Base-by-base conservation (phyloP, 2,329 filamentous ascomycete genomes). In the Colletotrichum chrysophilum region DNA sequence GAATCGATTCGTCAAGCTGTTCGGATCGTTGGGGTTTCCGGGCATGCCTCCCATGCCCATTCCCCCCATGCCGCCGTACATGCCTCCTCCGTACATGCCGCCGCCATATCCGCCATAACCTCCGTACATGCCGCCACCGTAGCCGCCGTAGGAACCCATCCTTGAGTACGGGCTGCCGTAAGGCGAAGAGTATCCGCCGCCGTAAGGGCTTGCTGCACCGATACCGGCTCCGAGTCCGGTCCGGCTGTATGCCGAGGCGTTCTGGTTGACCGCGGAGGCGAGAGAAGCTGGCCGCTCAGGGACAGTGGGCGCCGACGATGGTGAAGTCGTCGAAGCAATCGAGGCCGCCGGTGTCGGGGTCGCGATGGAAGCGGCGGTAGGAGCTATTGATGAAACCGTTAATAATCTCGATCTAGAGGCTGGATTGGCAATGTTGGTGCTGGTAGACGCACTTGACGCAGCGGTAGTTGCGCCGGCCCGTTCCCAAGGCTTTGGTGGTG, bases 401-500 rank as follows among this genome's bases (percentile, higher is more conserved):
- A 75, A 55, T 48, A 56, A 68, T 65, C 60, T 77, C 36, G 74
- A 73, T 65, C 71, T 62, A 38, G n/a, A 18, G 48, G 74, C 58
- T 30, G 56, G 21, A 5, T 52, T 26, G 36, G 56, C n/a, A 13
- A 38, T 21, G 65, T 66, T 66, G 69, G 62, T 72, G 66, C 74
- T 62, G 75, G 76, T 66, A 66, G 76, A 86, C 88, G 81, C 86
- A 93, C 90, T 85, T 81, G 88, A 82, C 82, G 81, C 77, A 64
- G 82, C 82, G 78, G 87, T 82, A 79, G 88, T 88, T 77, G 91
- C 91, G 85, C 93, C 94, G 79, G 93, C 91, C 85, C 94, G 92
- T 87, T 99, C 97, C 97, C 97, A 99, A 62, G 97, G 97, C 87
- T 99, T 99, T 71, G 97, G 97, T 83, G 97, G 97, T 85, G 96